Conservation (phyloP, 1,284 basidiomycete genomes). For the Takashimella tepidaria region DNA sequence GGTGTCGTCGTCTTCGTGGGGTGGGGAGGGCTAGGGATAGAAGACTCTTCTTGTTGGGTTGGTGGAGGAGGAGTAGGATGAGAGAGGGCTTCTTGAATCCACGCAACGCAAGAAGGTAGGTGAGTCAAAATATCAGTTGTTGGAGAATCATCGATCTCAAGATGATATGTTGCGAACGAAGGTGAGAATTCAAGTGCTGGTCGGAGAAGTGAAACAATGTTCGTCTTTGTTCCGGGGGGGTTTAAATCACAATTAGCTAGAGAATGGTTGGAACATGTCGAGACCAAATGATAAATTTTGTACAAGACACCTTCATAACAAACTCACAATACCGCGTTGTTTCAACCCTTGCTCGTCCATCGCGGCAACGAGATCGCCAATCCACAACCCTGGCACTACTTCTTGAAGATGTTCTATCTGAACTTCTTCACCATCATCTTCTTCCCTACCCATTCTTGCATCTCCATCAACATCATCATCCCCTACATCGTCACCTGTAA, state of each 20-base stretch:
- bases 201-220: conserved; percentile 42
- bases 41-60: background rate
- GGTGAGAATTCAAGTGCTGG: conserved; percentile 32
- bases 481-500: conserved; percentile 3
- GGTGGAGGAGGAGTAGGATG: conserved; percentile 1
- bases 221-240: too few relatives aligned
- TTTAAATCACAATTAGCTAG: background rate
- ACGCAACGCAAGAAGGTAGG: conserved; percentile 68
- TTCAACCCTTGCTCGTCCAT: conserved; percentile 39
- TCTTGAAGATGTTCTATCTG: conserved; percentile 41
- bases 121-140: conserved; percentile 65
- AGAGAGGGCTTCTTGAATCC: conserved; percentile 67
- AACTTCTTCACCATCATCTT: conserved; percentile 6
- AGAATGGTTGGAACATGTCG: background rate
- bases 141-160: conserved; percentile 47
- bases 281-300: too few relatives aligned
- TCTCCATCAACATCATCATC: conserved; percentile 15
- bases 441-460: conserved; percentile 2
- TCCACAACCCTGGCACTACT: conserved; percentile 44
- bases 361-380: conserved; percentile 46
- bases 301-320: too few relatives aligned
- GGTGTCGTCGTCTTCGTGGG: background rate
- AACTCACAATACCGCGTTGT: conserved; percentile 40
- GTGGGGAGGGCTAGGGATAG: background rate
- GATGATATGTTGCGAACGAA: conserved; percentile 31